Conservation (phyloP, 805 yeast genomes). For the Tetrapisispora nanseiensis region DNA sequence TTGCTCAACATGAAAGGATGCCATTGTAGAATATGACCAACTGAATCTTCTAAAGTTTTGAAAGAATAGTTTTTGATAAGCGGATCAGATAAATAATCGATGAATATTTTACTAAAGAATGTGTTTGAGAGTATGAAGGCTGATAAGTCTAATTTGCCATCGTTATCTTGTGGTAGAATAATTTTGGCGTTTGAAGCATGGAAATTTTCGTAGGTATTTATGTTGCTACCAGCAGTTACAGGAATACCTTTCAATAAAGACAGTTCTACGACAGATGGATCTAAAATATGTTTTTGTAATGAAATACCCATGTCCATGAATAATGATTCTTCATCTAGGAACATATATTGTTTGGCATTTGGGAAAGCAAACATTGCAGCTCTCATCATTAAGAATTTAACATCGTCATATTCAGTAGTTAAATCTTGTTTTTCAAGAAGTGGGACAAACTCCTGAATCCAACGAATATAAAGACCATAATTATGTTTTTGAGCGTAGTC, state of each 20-base stretch:
- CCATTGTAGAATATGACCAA: conserved; percentile 90
- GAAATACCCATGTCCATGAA: conserved; percentile 64
- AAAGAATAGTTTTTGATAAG: conserved; percentile 54
- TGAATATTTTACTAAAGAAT: conserved; percentile 52
- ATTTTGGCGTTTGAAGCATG: conserved; percentile 46
- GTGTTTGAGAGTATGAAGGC: conserved; percentile 53
- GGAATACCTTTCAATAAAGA: conserved; percentile 63
- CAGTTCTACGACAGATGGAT: conserved; percentile 50
- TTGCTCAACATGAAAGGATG: conserved; percentile 73
- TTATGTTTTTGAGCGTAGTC: conserved; percentile 77
- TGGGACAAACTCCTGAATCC: conserved; percentile 76
- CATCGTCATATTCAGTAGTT: conserved; percentile 17
- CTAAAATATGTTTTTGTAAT: conserved; percentile 48
- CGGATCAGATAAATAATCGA: conserved; percentile 76
- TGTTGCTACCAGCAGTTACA: conserved; percentile 34
- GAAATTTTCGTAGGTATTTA: conserved; percentile 51
- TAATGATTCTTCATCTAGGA: conserved; percentile 65
- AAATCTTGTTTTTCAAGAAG: conserved; percentile 38
- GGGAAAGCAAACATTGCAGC: conserved; percentile 96
- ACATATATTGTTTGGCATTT: conserved; percentile 84
- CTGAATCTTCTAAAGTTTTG: conserved; percentile 38
- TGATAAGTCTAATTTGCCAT: conserved; percentile 50
- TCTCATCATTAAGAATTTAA: conserved; percentile 36
- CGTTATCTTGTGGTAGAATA: conserved; percentile 56
- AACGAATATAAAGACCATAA: conserved; percentile 77